Evolutionary conservation across 2,329 filamentous ascomycete genomes (phyloP).

Genomic region (Plectosphaerella sp.): DNA sequence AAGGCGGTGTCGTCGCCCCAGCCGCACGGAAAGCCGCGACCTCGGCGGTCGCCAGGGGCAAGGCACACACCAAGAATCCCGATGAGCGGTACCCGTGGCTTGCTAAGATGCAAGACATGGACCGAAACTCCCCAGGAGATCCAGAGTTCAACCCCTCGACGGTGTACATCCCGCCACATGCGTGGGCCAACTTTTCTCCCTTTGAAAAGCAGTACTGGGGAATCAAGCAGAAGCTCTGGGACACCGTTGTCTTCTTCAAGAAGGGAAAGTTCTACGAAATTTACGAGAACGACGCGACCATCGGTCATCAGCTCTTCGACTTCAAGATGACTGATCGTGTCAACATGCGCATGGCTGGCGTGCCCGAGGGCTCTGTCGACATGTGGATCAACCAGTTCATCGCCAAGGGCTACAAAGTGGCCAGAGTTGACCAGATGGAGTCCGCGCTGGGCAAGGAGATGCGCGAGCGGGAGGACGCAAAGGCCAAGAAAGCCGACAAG

Average conservation of each 20-base stretch:
- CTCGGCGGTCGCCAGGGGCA: constrained; percentile 40
- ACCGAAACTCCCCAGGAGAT: constrained; percentile 71
- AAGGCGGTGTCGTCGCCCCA: not conserved
- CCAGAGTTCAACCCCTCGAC: constrained; percentile 89
- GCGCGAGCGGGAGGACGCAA: constrained; percentile 74
- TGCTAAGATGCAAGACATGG: constrained; percentile 78
- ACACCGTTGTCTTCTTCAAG: constrained; percentile 98
- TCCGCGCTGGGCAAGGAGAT: constrained; percentile 95
- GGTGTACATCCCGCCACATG: constrained; percentile 79
- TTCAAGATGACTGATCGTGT: constrained; percentile 96
- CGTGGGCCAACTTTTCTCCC: constrained; percentile 79
- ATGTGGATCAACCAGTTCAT: constrained; percentile 99
- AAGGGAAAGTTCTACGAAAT: constrained; percentile 99
- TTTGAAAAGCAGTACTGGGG: constrained; percentile 99
- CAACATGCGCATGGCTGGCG: constrained; percentile 99
- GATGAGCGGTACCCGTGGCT: constrained; percentile 89
- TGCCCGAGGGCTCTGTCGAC: constrained; percentile 91
- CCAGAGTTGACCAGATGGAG: constrained; percentile 93
- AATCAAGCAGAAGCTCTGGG: constrained; percentile 97
- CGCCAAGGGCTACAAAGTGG: constrained; percentile 96
- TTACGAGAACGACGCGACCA: constrained; percentile 95
- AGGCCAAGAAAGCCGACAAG: constrained; percentile 70
- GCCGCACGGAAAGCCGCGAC: constrained; percentile 21
- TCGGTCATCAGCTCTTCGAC: constrained; percentile 95
- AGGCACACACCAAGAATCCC: constrained; percentile 76